Evolutionary conservation across 106 monocot species (phyloP), one percentile per base, ranked within the genome.

Genomic region (Chionographis japonica): DNA sequence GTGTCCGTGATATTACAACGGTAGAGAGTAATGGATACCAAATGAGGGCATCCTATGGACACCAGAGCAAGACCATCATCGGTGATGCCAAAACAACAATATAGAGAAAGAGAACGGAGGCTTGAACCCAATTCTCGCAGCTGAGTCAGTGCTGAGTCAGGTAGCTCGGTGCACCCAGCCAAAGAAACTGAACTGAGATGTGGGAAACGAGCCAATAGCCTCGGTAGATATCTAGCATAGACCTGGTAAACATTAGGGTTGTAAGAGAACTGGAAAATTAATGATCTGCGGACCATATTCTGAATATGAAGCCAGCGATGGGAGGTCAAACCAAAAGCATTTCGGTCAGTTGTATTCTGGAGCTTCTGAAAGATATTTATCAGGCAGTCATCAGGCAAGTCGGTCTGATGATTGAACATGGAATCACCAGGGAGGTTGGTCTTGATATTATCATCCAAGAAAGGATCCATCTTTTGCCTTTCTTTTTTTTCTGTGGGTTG

Each of bases 241-340:
- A 13, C 16, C 6, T 62, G 52, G 52, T 86, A 74, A 16, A 60
- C 42, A 16, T 65, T 77, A 4, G 71, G 68, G 20, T 91, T 73
- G 58, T 78, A 58, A 35, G 74, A 81, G n/a, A 75, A 79, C 2
- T 88, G 79, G 13, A 95, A 81, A 19, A 72, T 61, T 41, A 95
- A 60, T 40, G 85, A 91, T 43, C 56, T 79, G 4, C 80, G 72
- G 27, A 83, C 62, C 4, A 75, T 20, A 56, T 86, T 91, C 52
- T 88, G 88, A 72, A 95, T 79, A 12, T 71, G 68, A 51, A 86
- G 67, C 88, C 91, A 91, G 15, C 41, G 67, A 35, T 58, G 77
- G 63, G 86, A 88, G 9, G 95, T 88, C 54, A 95, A 69, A 12
- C 95, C 91, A 69, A 95, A 95, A 12, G 83, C 65, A 75, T 84